Conservation (phyloP, 1,284 basidiomycete species). For the Mycocalia duriaeana region DNA sequence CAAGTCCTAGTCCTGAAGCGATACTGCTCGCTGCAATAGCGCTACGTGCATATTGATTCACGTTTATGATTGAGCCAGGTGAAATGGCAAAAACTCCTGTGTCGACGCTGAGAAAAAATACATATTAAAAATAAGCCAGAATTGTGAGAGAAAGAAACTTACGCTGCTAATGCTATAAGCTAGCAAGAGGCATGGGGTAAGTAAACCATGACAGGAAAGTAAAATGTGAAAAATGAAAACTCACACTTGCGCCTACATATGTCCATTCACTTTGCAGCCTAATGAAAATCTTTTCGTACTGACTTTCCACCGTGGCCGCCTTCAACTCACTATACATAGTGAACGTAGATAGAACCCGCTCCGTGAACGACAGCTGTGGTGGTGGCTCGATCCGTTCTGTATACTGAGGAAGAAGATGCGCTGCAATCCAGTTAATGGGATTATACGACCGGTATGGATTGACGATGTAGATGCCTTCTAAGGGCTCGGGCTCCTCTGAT, state of each 20-base stretch:
- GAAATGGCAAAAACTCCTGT: constrained; percentile 59
- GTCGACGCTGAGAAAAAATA: constrained; percentile 31
- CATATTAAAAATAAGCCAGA: not conserved
- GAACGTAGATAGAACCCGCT: constrained; percentile 42
- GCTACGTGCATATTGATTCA: constrained; percentile 38
- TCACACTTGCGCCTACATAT: constrained; percentile 38
- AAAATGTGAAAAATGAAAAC: not conserved
- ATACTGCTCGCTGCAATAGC: constrained; percentile 53
- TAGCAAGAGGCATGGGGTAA: constrained; percentile 14
- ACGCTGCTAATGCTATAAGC: constrained; percentile 52
- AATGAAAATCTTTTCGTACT: constrained; percentile 43
- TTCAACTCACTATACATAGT: constrained; percentile 52
- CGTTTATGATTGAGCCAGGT: constrained; percentile 41
- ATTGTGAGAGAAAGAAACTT: constrained; percentile 11
- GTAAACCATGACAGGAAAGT: not conserved
- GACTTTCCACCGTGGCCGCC: constrained; percentile 39
- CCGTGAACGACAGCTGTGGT: constrained; percentile 26
- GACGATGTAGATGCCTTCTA: too few relatives aligned
- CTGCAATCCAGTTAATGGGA: constrained; percentile 21
- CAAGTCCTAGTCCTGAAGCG: constrained; percentile 56
- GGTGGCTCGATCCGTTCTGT: constrained; percentile 29
- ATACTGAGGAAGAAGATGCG: constrained; percentile 34
- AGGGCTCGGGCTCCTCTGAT: too few relatives aligned
- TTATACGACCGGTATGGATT: too few relatives aligned
- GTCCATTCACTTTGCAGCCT: constrained; percentile 47